Conservation (phyloP, 1,139 yeast genomes). For the Magnusiomyces sp. region DNA sequence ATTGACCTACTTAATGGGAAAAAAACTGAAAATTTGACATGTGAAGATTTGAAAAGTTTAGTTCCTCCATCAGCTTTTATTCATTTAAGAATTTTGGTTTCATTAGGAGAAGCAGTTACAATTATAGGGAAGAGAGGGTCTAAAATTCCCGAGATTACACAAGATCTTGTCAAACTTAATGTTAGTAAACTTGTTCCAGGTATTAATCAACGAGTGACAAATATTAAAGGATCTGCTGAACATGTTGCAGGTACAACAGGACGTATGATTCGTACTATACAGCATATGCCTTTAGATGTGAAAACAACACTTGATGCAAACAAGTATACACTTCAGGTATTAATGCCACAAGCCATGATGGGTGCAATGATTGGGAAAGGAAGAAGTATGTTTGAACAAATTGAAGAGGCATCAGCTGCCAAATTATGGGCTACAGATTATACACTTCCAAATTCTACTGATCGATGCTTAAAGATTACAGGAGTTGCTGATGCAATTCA, state of each 20-base stretch:
- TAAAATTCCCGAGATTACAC: slow-evolving; percentile 56
- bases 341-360: slow-evolving; percentile 74
- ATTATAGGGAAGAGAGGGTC: slow-evolving; percentile 78
- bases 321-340: slow-evolving; percentile 49
- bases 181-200: slow-evolving; percentile 73
- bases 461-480: slow-evolving; percentile 57
- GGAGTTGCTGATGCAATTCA: slow-evolving; percentile 89
- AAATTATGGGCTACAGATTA: slow-evolving; percentile 68
- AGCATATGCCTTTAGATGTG: slow-evolving; percentile 59
- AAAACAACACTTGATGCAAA: slow-evolving; percentile 50
- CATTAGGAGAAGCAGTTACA: slow-evolving; percentile 67
- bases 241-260: slow-evolving; percentile 81
- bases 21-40: too few relatives aligned
- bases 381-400: slow-evolving; percentile 68
- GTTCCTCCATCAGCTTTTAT: slow-evolving; percentile 42
- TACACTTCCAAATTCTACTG: slow-evolving; percentile 71
- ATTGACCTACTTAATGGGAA: too few relatives aligned
- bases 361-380: slow-evolving; percentile 78
- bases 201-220: slow-evolving; percentile 68
- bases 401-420: slow-evolving; percentile 79
- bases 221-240: slow-evolving; percentile 70
- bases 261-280: slow-evolving; percentile 55
- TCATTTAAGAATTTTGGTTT: slow-evolving; percentile 64
- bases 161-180: slow-evolving; percentile 53
- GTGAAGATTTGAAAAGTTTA: too few relatives aligned